These are phyloP conservation scores for Nakaseomyces glabratus DNA, from an alignment of 1,139 yeast genomes.

Conservation along the genomic window DNA sequence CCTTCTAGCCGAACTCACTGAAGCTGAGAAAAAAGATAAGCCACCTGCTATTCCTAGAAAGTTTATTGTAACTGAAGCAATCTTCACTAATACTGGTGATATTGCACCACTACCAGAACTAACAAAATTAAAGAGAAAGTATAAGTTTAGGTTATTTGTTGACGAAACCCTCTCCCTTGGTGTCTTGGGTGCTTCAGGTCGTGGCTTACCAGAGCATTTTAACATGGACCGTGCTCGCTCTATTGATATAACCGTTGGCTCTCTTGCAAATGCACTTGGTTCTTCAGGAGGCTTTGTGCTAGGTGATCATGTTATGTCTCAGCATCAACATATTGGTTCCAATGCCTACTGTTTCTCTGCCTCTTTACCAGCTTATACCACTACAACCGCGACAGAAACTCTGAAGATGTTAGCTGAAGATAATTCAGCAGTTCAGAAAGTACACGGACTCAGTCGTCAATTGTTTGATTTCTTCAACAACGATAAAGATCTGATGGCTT, in stretches of 20 bases:
- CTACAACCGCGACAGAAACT: conserved; percentile 59
- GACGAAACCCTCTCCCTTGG: conserved; percentile 89
- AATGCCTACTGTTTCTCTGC: conserved; percentile 91
- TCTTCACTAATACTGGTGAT: conserved; percentile 77
- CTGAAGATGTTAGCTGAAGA: conserved; percentile 39
- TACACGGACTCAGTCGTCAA: conserved; percentile 33
- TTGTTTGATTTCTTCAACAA: conserved; percentile 36
- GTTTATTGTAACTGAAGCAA: conserved; percentile 83
- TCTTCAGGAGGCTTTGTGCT: conserved; percentile 93
- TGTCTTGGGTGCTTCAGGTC: conserved; percentile 73
- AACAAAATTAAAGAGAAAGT: conserved; percentile 66
- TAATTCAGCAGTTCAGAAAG: conserved; percentile 28
- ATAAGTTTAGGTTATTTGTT: conserved; percentile 73
- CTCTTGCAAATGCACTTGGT: conserved; percentile 76
- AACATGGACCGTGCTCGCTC: conserved; percentile 49
- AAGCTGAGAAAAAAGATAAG: conserved; percentile 51
- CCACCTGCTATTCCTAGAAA: conserved; percentile 69
- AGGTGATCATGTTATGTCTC: conserved; percentile 75
- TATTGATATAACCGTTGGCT: conserved; percentile 78
- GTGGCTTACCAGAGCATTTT: conserved; percentile 68
- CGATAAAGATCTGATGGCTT: conserved; percentile 27
- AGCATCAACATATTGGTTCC: conserved; percentile 86
- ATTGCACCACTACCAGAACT: conserved; percentile 63
- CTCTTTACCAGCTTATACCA: conserved; percentile 86
- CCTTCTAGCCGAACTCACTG: conserved; percentile 53